Evolutionary conservation across 768 basidiomycete species (phyloP).

Genomic region (Rhodotorula taiwanensis): DNA sequence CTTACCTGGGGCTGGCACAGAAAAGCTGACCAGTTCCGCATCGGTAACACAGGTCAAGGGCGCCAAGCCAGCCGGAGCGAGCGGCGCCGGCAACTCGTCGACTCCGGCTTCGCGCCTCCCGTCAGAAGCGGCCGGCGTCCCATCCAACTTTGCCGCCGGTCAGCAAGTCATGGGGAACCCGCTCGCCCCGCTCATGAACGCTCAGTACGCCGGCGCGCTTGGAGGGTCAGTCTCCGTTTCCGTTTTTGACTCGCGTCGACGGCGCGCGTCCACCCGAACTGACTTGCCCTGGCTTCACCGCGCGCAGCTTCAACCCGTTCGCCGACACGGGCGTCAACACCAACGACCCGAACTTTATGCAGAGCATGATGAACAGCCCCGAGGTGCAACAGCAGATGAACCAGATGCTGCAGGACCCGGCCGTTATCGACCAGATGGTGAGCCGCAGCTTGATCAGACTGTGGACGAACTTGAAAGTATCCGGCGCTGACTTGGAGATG

Average conservation of each 20-base stretch:
- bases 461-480: neutral
- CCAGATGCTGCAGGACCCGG: constrained; percentile 74
- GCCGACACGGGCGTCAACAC: constrained; percentile 80
- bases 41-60: constrained; percentile 28
- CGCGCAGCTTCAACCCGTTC: constrained; percentile 71
- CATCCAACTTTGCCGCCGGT: constrained; percentile 58
- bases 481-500: too few relatives aligned
- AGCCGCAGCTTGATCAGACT: neutral
- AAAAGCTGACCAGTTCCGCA: neutral
- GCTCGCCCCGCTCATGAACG: constrained; percentile 40
- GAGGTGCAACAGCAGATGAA: constrained; percentile 85
- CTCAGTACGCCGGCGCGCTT: constrained; percentile 42
- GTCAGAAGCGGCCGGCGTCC: constrained; percentile 45
- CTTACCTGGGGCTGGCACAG: constrained; percentile 51
- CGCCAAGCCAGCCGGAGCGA: constrained; percentile 9
- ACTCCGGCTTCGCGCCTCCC: constrained; percentile 66
- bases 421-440: constrained; percentile 64
- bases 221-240: constrained; percentile 44
- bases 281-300: neutral
- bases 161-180: constrained; percentile 49
- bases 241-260: neutral
- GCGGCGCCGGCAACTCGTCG: constrained; percentile 48
- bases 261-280: neutral
- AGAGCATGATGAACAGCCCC: constrained; percentile 65
- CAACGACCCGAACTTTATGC: constrained; percentile 65